phyloP scores from a whole-genome alignment of 768 basidiomycete genomes.

The Boletus fagicola region DNA sequence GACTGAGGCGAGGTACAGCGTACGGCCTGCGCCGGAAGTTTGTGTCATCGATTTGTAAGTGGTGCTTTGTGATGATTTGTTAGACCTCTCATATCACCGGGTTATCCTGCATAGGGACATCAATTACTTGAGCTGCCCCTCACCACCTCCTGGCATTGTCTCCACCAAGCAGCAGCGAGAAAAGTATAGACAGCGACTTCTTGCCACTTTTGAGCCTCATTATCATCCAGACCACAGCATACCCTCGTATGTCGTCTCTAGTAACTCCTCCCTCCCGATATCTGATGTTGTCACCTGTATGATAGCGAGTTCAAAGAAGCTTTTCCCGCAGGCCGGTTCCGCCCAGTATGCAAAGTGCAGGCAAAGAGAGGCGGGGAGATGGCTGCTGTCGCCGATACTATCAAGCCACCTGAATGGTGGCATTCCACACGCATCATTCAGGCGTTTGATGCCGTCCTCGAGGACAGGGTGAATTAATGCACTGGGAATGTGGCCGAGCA shows the following conservation, averaged over 20 bases:
- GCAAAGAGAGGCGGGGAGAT: constrained; percentile 78
- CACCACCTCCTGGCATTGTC: constrained; percentile 72
- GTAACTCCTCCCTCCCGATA: background rate
- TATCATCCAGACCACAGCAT: constrained; percentile 89
- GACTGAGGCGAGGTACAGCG: constrained; percentile 78
- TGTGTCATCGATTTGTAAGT: constrained; percentile 84
- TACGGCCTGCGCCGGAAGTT: constrained; percentile 75
- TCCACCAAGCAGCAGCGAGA: constrained; percentile 80
- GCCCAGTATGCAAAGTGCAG: constrained; percentile 88
- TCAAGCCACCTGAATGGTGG: constrained; percentile 94
- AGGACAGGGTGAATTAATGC: constrained; percentile 61
- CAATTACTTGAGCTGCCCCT: constrained; percentile 80
- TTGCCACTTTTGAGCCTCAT: constrained; percentile 78
- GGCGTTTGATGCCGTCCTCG: constrained; percentile 84
- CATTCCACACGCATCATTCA: constrained; percentile 87
- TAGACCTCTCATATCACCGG: constrained; percentile 2
- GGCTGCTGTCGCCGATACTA: constrained; percentile 82
- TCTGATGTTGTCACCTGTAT: constrained; percentile 6
- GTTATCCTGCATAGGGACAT: constrained; percentile 54
- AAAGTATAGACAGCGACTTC: constrained; percentile 68
- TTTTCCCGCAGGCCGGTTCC: constrained; percentile 88
- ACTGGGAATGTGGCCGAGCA: background rate
- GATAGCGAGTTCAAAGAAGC: constrained; percentile 90
- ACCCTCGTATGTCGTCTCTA: constrained; percentile 48
- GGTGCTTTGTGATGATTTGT: background rate